Conservation (phyloP, 2,329 filamentous ascomycete genomes). For the Colletotrichum phormii region DNA sequence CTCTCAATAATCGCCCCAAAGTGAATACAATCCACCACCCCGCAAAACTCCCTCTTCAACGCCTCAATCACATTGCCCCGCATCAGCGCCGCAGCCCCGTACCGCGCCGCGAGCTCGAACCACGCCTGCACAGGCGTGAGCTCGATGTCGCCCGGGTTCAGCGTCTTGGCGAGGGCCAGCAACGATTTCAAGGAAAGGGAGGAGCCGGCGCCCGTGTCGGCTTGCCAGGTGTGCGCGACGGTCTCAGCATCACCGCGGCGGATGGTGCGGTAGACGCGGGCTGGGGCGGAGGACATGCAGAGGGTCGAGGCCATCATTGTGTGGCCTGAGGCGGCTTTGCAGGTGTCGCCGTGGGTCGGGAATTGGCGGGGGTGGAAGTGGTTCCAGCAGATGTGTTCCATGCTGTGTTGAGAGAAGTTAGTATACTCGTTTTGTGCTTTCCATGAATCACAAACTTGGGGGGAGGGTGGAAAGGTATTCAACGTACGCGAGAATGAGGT, state of each 20-base stretch:
- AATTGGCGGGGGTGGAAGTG: constrained; percentile 58
- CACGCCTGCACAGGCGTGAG: constrained; percentile 65
- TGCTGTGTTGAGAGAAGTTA: constrained; percentile 44
- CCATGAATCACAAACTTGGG: too few relatives aligned
- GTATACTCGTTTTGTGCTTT: neutral
- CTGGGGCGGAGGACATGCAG: constrained; percentile 53
- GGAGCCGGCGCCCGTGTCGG: constrained; percentile 39
- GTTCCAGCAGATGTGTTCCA: constrained; percentile 65
- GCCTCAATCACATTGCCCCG: constrained; percentile 47
- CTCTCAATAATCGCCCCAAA: constrained; percentile 62
- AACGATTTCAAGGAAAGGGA: constrained; percentile 57
- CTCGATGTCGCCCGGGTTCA: constrained; percentile 56
- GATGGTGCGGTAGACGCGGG: constrained; percentile 43
- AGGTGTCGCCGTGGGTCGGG: constrained; percentile 46
- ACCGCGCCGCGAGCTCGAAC: constrained; percentile 62
- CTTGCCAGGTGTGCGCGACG: constrained; percentile 47
- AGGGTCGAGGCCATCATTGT: constrained; percentile 58
- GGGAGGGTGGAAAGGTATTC: neutral
- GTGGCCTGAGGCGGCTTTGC: constrained; percentile 51
- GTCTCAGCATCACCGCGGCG: constrained; percentile 19
- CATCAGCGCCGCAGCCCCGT: constrained; percentile 53
- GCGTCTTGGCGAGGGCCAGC: constrained; percentile 56
- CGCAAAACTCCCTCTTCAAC: constrained; percentile 55
- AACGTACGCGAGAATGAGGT: constrained; percentile 65
- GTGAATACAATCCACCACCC: constrained; percentile 57